Evolutionary conservation across 1,284 basidiomycete genomes (phyloP).

Genomic region (Cutaneotrichosporon sp.): DNA sequence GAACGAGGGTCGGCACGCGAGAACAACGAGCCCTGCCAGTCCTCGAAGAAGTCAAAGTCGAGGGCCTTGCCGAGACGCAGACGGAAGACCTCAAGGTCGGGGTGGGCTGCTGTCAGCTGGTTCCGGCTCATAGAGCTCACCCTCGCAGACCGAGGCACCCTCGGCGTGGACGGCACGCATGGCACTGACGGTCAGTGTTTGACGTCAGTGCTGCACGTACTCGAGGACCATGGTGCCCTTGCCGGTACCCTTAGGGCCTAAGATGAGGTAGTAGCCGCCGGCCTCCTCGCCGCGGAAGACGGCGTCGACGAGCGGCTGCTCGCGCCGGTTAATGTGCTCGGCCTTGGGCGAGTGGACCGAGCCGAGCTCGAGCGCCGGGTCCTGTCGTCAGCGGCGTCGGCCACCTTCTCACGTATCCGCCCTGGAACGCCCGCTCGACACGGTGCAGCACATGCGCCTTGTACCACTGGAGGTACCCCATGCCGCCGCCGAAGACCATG

Average conservation of each 20-base stretch:
- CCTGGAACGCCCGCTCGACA: conserved; percentile 57
- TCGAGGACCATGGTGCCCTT: conserved; percentile 81
- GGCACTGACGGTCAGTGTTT: conserved; percentile 47
- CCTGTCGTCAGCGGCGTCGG: conserved; percentile 58
- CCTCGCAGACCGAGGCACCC: conserved; percentile 54
- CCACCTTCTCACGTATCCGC: conserved; percentile 47
- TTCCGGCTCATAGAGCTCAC: conserved; percentile 45
- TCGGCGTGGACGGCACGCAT: conserved; percentile 75
- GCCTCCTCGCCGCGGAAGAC: conserved; percentile 72
- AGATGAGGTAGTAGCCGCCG: conserved; percentile 72
- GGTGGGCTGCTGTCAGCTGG: conserved; percentile 58
- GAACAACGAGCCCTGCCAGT: conserved; percentile 67
- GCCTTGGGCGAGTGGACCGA: conserved; percentile 57
- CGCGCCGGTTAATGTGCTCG: conserved; percentile 66
- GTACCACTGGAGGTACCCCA: conserved; percentile 73
- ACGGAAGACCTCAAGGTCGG: conserved; percentile 72
- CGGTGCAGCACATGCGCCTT: conserved; percentile 76
- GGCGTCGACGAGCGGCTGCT: conserved; percentile 72
- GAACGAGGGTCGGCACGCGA: conserved; percentile 79
- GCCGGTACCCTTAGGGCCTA: conserved; percentile 72
- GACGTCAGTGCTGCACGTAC: conserved; percentile 26
- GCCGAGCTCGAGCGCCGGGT: conserved; percentile 73
- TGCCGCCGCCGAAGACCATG: conserved; percentile 56
- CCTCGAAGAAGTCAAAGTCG: conserved; percentile 62
- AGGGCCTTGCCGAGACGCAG: conserved; percentile 73